Evolutionary conservation across 805 yeast species (phyloP), one percentile per base, ranked within the genome.

Genomic region (Pichia kluyveri): DNA sequence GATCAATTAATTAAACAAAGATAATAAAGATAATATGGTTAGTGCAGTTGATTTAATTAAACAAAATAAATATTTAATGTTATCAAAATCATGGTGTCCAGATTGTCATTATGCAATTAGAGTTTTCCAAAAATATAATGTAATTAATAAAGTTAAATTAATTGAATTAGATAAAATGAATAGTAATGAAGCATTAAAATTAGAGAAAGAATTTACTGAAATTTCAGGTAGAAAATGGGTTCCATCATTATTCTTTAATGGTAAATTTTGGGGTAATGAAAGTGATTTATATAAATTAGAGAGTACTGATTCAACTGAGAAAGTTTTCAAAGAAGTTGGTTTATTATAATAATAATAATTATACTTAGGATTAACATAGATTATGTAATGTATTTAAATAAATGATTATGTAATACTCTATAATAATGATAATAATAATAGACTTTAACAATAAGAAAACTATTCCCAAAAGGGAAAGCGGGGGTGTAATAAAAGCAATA

Each of bases 1-100:
- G n/a, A n/a, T n/a, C n/a, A n/a, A n/a, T n/a, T n/a, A n/a, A n/a
- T n/a, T n/a, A n/a, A n/a, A n/a, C n/a, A n/a, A n/a, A n/a, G n/a
- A n/a, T n/a, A n/a, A n/a, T n/a, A n/a, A n/a, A 8, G 42, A 44
- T 10, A 47, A 11, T 30, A 59, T 58, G 60, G 50, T 51, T 4
- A 48, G 49, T 26, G 87, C 83, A 2, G 63, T 70, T 45, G 64
- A 72, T 28, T 63, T 79, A 47, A 70, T 83, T 47, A 45, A 59
- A 10, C 55, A 66, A 4, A 66, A 81, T 63, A 69, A 69, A 43
- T 77, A 63, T 54, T 69, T 84, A 50, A 75, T 81, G 73, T 60
- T 83, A 12, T 77, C 85, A 39, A 84, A 83, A 55, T 72, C 82
- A 18, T 83, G 89, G 89, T 84, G 93, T 62, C 86, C 87, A 4